phyloP scores from a whole-genome alignment of 345 rosid genomes.

The Eutrema japonicum region DNA sequence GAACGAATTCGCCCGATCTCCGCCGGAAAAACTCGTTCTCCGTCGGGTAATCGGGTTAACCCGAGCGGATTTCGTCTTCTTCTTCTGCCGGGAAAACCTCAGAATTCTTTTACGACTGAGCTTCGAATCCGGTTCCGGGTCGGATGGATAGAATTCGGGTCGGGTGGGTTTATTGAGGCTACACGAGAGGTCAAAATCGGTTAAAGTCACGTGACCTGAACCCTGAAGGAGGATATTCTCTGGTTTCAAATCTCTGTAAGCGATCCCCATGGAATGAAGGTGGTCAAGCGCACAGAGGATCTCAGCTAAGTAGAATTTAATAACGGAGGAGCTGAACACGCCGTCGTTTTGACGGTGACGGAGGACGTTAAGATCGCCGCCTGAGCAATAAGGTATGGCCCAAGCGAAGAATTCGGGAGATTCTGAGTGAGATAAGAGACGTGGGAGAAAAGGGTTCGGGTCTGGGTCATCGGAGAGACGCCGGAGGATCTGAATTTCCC shows the following conservation, averaged over 20 bases:
- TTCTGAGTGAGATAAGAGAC: slow-evolving; percentile 61
- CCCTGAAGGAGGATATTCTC: slow-evolving; percentile 82
- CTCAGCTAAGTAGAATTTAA: slow-evolving; percentile 84
- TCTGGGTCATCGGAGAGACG: slow-evolving; percentile 49
- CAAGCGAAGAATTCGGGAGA: slow-evolving; percentile 73
- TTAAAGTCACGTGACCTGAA: slow-evolving; percentile 88
- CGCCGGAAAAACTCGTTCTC: slow-evolving; percentile 54
- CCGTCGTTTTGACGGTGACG: slow-evolving; percentile 79
- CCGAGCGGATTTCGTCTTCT: slow-evolving; percentile 73
- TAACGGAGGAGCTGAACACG: slow-evolving; percentile 76
- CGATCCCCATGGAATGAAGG: slow-evolving; percentile 82
- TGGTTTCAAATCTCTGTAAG: slow-evolving; percentile 87
- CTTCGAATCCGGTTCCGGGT: slow-evolving; percentile 32
- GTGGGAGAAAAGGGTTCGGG: slow-evolving; percentile 80
- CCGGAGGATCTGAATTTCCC: slow-evolving; percentile 71
- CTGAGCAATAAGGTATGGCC: slow-evolving; percentile 90
- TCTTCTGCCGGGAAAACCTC: slow-evolving; percentile 44
- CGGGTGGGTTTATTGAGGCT: slow-evolving; percentile 47
- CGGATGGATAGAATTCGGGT: slow-evolving; percentile 30
- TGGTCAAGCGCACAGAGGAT: slow-evolving; percentile 81
- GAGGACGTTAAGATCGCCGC: slow-evolving; percentile 91
- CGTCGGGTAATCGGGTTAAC: slow-evolving; percentile 83
- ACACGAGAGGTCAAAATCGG: slow-evolving; percentile 97
- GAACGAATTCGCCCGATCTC: slow-evolving; percentile 73
- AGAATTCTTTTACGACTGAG: slow-evolving; percentile 29